A percentile compares a stretch with the other conserved stretches of the same genome.
These are phyloP conservation scores for Trypanosoma cruzi DNA, from an alignment of 208 protist species.

Conservation along the genomic window DNA sequence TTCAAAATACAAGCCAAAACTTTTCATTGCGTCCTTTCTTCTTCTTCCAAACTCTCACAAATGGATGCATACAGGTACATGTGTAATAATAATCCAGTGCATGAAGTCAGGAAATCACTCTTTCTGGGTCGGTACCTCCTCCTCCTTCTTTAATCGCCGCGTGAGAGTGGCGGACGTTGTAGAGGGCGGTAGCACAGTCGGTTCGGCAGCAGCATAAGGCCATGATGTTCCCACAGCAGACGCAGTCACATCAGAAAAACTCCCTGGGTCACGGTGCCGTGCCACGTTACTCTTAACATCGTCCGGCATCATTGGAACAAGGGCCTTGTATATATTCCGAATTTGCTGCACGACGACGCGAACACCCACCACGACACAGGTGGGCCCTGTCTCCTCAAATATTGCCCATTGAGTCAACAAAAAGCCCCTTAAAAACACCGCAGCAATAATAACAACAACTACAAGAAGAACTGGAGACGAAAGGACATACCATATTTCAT, in stretches of 20 bases:
- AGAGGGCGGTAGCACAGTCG: background rate
- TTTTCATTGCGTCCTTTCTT: background rate
- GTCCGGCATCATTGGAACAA: conserved; percentile 1
- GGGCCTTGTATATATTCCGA: background rate
- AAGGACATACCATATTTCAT: conserved; percentile 83
- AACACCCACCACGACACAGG: conserved; percentile 55
- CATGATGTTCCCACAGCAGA: background rate
- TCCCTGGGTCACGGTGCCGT: conserved; percentile 16
- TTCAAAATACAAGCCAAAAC: background rate
- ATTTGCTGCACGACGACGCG: conserved; percentile 32
- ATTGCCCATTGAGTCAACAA: conserved; percentile 72
- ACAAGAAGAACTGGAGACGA: conserved; percentile 70
- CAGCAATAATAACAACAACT: conserved; percentile 42
- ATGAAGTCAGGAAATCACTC: background rate
- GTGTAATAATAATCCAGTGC: background rate
- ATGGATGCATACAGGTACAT: background rate
- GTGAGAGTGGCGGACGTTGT: background rate
- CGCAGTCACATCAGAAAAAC: conserved; percentile 13
- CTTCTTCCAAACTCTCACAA: background rate
- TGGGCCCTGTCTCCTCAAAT: conserved; percentile 75
- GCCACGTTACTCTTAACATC: background rate
- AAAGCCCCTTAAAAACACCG: conserved; percentile 69
- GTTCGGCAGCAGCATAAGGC: background rate
- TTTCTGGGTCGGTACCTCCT: background rate
- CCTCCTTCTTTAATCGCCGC: background rate